phyloP scores from a whole-genome alignment of 257 asterid species.

The Linaria vulgaris region DNA sequence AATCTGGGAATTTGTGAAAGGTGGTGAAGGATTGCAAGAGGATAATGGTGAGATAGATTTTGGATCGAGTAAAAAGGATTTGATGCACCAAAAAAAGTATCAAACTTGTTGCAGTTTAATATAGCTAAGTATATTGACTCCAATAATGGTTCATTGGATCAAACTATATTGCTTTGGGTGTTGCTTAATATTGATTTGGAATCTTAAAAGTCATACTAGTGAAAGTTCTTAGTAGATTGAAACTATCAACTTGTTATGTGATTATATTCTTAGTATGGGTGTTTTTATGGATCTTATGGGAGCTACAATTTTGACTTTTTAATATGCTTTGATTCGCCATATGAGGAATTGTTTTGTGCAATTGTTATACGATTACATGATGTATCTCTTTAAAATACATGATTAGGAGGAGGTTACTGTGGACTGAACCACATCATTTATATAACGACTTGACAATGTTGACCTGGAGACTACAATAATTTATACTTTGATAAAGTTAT shows the following conservation, averaged over 20 bases:
- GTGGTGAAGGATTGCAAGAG: constrained; percentile 1
- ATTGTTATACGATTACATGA: no score
- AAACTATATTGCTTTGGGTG: constrained; percentile 33
- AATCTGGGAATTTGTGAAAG: background rate
- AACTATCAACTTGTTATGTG: constrained; percentile 15
- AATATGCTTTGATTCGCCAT: no score
- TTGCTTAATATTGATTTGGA: constrained; percentile 20
- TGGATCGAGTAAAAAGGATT: background rate
- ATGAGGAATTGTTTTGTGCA: no score
- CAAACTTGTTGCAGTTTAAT: background rate
- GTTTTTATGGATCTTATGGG: constrained; percentile 11
- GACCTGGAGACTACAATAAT: constrained; percentile 16
- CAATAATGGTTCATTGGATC: constrained; percentile 23
- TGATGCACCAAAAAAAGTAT: background rate
- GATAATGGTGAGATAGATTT: constrained; percentile 1
- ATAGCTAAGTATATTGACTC: constrained; percentile 9
- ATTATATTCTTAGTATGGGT: constrained; percentile 27
- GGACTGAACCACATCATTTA: no score
- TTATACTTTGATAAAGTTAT: constrained; percentile 22
- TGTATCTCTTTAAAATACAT: no score
- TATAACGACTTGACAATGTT: no score
- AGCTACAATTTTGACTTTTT: constrained; percentile 27
- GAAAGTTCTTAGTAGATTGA: constrained; percentile 20
- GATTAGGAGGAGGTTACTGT: no score
- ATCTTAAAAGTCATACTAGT: constrained; percentile 14